Conservation (phyloP, 1,139 yeast genomes). For the Candida buenavistaensis region DNA sequence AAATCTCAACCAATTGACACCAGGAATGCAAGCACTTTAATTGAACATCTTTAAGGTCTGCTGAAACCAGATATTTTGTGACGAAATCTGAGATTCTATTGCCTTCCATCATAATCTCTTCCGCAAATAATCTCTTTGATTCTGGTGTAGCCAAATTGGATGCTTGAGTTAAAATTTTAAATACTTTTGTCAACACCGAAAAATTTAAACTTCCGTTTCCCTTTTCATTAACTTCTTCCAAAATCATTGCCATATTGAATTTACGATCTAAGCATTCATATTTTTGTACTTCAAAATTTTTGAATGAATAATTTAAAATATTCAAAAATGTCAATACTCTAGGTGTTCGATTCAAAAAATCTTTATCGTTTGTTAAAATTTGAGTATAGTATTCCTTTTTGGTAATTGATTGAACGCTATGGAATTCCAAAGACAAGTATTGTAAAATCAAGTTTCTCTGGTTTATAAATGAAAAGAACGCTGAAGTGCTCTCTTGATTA, state of each 20-base stretch:
- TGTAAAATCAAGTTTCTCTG: slow-evolving; percentile 65
- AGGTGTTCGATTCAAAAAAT: slow-evolving; percentile 54
- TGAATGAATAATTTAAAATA: slow-evolving; percentile 57
- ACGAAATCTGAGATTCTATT: slow-evolving; percentile 34
- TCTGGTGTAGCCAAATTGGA: slow-evolving; percentile 21
- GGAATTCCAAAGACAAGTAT: slow-evolving; percentile 71
- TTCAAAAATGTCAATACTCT: slow-evolving; percentile 69
- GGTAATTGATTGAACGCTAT: slow-evolving; percentile 59
- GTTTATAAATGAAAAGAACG: slow-evolving; percentile 61
- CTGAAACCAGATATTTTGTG: slow-evolving; percentile 43
- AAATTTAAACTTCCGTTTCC: slow-evolving; percentile 20
- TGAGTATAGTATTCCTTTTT: slow-evolving; percentile 56
- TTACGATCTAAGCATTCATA: slow-evolving; percentile 40
- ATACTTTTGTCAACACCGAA: slow-evolving; percentile 23
- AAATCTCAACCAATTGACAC: slow-evolving; percentile 75
- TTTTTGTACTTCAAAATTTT: slow-evolving; percentile 36
- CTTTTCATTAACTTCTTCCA: slow-evolving; percentile 24
- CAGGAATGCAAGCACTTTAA: slow-evolving; percentile 72
- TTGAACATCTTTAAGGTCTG: slow-evolving; percentile 53
- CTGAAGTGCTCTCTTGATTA: slow-evolving; percentile 39
- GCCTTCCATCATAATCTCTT: slow-evolving; percentile 29
- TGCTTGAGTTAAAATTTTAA: slow-evolving; percentile 24
- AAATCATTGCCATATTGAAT: slow-evolving; percentile 29
- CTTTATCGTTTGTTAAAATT: slow-evolving; percentile 50
- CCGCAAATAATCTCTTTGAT: slow-evolving; percentile 23